Percentiles rank a stretch among this genome's conserved stretches.
Evolutionary conservation across 305 asterid species (phyloP).

Genomic region (Fraxinus paxiana): DNA sequence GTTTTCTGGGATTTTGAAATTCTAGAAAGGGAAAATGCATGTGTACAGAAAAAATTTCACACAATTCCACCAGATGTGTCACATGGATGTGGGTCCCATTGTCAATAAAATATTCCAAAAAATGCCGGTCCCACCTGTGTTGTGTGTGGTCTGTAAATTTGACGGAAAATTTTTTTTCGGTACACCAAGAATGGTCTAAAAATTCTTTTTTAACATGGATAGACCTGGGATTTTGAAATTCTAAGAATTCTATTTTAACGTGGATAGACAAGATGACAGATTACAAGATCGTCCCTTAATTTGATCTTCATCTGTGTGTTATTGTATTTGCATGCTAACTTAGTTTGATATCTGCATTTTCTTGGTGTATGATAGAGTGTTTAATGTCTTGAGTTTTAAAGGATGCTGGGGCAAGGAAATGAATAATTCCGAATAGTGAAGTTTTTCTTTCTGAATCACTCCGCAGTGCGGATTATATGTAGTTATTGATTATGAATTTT

Average conservation of each 20-base stretch:
- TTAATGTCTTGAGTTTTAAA: not conserved
- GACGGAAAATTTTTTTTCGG: no score
- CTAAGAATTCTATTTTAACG: not conserved
- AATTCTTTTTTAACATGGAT: no score
- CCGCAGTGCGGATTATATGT: not conserved
- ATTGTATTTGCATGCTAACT: not conserved
- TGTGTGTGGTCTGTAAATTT: no score
- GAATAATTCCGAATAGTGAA: not conserved
- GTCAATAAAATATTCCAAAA: no score
- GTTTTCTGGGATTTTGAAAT: not conserved
- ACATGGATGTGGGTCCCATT: no score
- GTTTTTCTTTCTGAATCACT: conserved; percentile 11
- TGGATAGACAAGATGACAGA: conserved; percentile 1
- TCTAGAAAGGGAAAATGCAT: no score
- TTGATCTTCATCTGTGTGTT: not conserved
- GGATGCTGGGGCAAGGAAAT: not conserved
- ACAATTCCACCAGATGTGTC: no score
- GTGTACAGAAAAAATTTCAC: no score
- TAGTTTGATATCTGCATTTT: not conserved
- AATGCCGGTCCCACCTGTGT: no score
- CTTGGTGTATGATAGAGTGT: conserved; percentile 2
- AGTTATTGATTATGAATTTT: not conserved
- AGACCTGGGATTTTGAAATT: not conserved
- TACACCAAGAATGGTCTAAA: no score
- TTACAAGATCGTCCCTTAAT: conserved; percentile 19